Evolutionary conservation across 805 yeast species (phyloP).

Genomic region (Zygoascus flipseniorum): DNA sequence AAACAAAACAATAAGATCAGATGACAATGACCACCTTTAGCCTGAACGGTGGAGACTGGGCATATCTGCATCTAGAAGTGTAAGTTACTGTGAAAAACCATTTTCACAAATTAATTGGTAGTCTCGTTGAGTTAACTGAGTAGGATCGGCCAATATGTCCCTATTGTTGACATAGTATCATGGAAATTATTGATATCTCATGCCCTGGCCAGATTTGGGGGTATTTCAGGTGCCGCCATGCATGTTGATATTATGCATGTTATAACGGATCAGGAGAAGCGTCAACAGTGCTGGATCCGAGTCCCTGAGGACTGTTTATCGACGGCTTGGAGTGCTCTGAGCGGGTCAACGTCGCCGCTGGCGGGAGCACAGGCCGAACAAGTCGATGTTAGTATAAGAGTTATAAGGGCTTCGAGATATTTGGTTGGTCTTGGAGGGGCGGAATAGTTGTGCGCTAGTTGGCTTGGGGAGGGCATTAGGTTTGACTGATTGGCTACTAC

Average conservation of each 20-base stretch:
- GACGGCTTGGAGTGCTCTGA: conserved; percentile 15
- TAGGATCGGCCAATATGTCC: conserved; percentile 7
- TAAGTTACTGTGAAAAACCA: conserved; percentile 10
- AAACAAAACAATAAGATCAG: background rate
- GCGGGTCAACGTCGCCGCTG: conserved; percentile 12
- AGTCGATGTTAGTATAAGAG: conserved; percentile 11
- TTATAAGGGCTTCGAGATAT: conserved; percentile 17
- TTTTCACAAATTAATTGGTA: no score
- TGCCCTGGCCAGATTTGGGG: conserved; percentile 20
- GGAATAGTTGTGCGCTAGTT: background rate
- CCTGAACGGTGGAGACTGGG: conserved; percentile 23
- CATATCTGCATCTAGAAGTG: conserved; percentile 23
- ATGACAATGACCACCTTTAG: conserved; percentile 7
- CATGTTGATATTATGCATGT: conserved; percentile 24
- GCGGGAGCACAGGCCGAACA: background rate
- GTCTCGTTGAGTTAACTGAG: no score
- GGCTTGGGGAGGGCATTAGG: conserved; percentile 5
- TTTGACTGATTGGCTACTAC: background rate
- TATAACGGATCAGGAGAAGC: background rate
- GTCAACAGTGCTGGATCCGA: conserved; percentile 16
- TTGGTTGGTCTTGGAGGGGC: conserved; percentile 17
- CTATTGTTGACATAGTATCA: conserved; percentile 20
- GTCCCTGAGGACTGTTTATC: conserved; percentile 14
- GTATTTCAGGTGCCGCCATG: conserved; percentile 24
- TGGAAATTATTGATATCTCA: conserved; percentile 23